Evolutionary conservation across 2,329 filamentous ascomycete species (phyloP).

Genomic region (Talaromyces pinophilus): DNA sequence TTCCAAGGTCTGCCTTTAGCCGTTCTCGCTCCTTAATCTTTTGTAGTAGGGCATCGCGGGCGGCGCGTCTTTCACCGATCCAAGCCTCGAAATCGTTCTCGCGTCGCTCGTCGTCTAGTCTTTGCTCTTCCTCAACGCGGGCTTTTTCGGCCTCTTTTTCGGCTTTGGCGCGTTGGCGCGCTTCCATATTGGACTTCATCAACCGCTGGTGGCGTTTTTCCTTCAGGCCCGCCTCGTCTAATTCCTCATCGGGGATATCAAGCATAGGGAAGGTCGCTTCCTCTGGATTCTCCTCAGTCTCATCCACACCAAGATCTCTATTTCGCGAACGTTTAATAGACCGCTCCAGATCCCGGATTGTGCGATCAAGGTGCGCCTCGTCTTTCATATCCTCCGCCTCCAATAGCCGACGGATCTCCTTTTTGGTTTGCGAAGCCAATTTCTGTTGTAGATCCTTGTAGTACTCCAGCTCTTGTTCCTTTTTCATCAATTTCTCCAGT

Average conservation of each 20-base stretch:
- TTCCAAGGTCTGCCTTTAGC: conserved; percentile 89
- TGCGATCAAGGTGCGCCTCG: conserved; percentile 79
- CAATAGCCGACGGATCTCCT: conserved; percentile 80
- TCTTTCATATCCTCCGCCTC: conserved; percentile 92
- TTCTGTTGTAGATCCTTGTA: conserved; percentile 79
- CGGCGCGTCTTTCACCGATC: conserved; percentile 78
- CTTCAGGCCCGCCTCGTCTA: conserved; percentile 88
- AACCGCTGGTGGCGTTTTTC: conserved; percentile 90
- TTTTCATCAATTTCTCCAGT: conserved; percentile 89
- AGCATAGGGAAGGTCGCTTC: conserved; percentile 85
- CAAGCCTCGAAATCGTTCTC: conserved; percentile 82
- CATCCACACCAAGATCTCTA: conserved; percentile 87
- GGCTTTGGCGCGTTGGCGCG: conserved; percentile 86
- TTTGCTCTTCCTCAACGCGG: conserved; percentile 76
- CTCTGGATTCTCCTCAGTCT: conserved; percentile 71
- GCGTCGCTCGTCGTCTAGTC: conserved; percentile 78
- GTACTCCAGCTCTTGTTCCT: conserved; percentile 93
- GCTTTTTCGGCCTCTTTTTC: conserved; percentile 95
- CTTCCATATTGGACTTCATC: conserved; percentile 93
- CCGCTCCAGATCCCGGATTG: conserved; percentile 85
- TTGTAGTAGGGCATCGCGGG: conserved; percentile 68
- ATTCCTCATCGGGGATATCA: conserved; percentile 84
- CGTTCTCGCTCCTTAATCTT: conserved; percentile 93
- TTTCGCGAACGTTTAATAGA: conserved; percentile 86
- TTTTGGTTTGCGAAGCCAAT: conserved; percentile 78